phyloP scores from a whole-genome alignment of 2,329 filamentous ascomycete species.

The Monosporascus sp. region DNA sequence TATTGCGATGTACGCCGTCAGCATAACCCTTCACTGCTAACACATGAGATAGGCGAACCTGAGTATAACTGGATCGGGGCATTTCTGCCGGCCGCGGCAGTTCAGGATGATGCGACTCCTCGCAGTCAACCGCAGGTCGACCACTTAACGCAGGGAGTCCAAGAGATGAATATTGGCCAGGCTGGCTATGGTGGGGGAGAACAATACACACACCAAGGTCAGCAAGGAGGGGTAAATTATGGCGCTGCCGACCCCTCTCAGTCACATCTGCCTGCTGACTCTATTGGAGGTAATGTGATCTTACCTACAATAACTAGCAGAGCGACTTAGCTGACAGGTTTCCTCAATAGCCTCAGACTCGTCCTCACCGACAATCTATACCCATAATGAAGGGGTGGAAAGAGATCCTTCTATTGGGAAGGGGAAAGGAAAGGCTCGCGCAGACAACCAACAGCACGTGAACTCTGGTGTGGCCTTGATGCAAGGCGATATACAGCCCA shows the following conservation, averaged over 20 bases:
- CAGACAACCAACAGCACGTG: conserved; percentile 3
- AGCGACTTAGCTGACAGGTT: conserved; percentile 1
- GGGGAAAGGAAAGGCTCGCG: conserved; percentile 14
- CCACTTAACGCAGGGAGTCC: conserved; percentile 12
- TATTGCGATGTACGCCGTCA: conserved; percentile 1
- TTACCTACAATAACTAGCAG: not conserved
- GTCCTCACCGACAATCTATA: conserved; percentile 15
- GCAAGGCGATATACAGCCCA: conserved; percentile 1
- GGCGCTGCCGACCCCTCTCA: not conserved
- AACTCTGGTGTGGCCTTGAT: conserved; percentile 3
- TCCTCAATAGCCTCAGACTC: conserved; percentile 3
- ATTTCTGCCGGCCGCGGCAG: conserved; percentile 2
- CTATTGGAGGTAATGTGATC: not conserved
- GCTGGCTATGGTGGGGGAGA: conserved; percentile 8
- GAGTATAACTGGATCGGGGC: conserved; percentile 14
- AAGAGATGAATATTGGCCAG: conserved; percentile 11
- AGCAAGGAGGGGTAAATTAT: not conserved
- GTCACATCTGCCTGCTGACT: not conserved
- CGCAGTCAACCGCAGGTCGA: conserved; percentile 14
- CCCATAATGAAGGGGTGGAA: conserved; percentile 7
- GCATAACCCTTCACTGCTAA: conserved; percentile 7
- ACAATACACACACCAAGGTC: conserved; percentile 7
- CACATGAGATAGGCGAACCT: conserved; percentile 10
- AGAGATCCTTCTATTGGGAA: conserved; percentile 11
- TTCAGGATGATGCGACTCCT: conserved; percentile 15